phyloP scores from a whole-genome alignment of 306 rosid genomes.

The Acacia confusa region DNA sequence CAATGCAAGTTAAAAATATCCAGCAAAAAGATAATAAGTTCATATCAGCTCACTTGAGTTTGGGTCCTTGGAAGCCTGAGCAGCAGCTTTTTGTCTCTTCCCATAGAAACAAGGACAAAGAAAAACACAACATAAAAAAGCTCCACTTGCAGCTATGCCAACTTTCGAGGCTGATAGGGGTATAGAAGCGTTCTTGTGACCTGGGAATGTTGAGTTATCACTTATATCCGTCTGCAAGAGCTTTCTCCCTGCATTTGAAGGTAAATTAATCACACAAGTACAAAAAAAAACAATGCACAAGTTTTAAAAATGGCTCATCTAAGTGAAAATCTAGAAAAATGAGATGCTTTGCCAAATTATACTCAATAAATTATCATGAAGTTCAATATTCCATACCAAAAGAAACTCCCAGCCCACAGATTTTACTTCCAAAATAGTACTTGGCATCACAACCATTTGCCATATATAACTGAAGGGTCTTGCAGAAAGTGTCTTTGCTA shows the following conservation, averaged over 20 bases:
- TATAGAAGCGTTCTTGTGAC: background rate
- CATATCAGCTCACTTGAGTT: conserved; percentile 64
- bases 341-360: conserved; percentile 1
- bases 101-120: conserved; percentile 75
- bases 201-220: conserved; percentile 27
- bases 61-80: conserved; percentile 53
- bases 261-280: conserved; percentile 50
- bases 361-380: conserved; percentile 1
- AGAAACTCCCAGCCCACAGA: conserved; percentile 48
- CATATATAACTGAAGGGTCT: conserved; percentile 48
- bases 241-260: conserved; percentile 57
- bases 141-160: conserved; percentile 59
- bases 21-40: background rate
- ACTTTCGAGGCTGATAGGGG: conserved; percentile 23
- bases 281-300: conserved; percentile 12
- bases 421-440: conserved; percentile 39
- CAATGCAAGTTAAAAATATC: background rate
- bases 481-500: conserved; percentile 55
- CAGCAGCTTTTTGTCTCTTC: conserved; percentile 50
- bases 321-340: conserved; percentile 10
- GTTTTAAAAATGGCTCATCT: background rate
- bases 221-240: conserved; percentile 45
- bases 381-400: conserved; percentile 47
- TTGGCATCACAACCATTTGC: conserved; percentile 59
- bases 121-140: conserved; percentile 61